A percentile compares a stretch with the other conserved stretches of the same genome.
Evolutionary conservation across 257 asterid species (phyloP).

Genomic region (Nicotiana tabacum): DNA sequence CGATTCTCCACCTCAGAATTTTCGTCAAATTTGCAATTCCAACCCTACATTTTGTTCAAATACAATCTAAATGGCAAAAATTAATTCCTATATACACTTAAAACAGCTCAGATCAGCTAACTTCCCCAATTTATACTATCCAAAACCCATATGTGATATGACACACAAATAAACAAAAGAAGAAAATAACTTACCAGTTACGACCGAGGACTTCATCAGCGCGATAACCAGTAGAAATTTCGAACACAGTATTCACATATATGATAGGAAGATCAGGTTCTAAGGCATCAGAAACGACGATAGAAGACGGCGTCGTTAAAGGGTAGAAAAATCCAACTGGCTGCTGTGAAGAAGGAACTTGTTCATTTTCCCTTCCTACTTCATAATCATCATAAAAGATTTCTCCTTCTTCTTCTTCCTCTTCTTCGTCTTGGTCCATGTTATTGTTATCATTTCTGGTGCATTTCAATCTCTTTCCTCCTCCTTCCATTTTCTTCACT

Average conservation of each 20-base stretch:
- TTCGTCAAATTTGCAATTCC: not conserved
- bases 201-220: slow-evolving; percentile 89
- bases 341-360: slow-evolving; percentile 19
- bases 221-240: slow-evolving; percentile 76
- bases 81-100: not conserved
- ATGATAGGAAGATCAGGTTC: slow-evolving; percentile 77
- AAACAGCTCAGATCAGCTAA: not conserved
- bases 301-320: slow-evolving; percentile 50
- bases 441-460: slow-evolving; percentile 19
- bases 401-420: slow-evolving; percentile 8
- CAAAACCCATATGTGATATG: not conserved
- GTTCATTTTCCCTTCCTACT: slow-evolving; percentile 1
- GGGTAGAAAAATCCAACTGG: slow-evolving; percentile 41
- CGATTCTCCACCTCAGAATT: not conserved
- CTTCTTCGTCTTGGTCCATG: slow-evolving; percentile 25
- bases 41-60: not conserved
- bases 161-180: not conserved
- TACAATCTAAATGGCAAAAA: not conserved
- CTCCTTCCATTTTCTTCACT: slow-evolving; percentile 40
- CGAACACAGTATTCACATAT: slow-evolving; percentile 68
- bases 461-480: slow-evolving; percentile 50
- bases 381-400: not conserved
- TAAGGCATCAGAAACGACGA: slow-evolving; percentile 75
- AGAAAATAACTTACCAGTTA: slow-evolving; percentile 48
- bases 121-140: not conserved